phyloP scores from a whole-genome alignment of 495 filamentous ascomycete genomes.

The Penicillium pancosmium region DNA sequence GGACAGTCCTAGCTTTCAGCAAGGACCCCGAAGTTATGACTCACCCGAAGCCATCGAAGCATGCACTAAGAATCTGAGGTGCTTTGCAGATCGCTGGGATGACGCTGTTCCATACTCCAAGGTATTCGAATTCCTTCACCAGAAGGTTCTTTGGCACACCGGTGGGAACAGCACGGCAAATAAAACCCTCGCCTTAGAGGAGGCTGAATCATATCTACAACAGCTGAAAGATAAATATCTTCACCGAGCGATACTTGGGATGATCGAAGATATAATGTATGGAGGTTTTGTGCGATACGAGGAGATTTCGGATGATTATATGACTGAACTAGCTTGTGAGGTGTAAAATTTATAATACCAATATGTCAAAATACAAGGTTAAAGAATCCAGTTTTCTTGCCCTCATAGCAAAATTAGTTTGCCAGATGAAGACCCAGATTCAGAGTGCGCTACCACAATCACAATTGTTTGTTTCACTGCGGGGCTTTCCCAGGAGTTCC shows the following conservation, averaged over 20 bases:
- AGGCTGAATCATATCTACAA: slow-evolving; percentile 23
- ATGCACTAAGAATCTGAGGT: slow-evolving; percentile 26
- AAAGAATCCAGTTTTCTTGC: not conserved
- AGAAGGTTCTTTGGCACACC: slow-evolving; percentile 13
- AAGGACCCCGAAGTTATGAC: slow-evolving; percentile 8
- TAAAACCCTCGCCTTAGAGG: slow-evolving; percentile 10
- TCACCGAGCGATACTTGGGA: slow-evolving; percentile 32
- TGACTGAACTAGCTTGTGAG: slow-evolving; percentile 10
- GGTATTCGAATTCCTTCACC: slow-evolving; percentile 27
- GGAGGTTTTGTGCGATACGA: slow-evolving; percentile 16
- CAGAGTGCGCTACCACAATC: slow-evolving; percentile 22
- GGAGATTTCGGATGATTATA: slow-evolving; percentile 10
- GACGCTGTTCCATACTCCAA: slow-evolving; percentile 32
- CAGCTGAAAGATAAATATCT: slow-evolving; percentile 33
- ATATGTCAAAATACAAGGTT: not conserved
- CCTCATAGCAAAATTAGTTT: slow-evolving; percentile 30
- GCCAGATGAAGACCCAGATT: slow-evolving; percentile 21
- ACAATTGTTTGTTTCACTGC: slow-evolving; percentile 34
- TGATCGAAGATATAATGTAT: slow-evolving; percentile 39
- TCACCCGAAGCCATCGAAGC: slow-evolving; percentile 27
- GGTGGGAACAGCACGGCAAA: not conserved
- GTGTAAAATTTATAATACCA: slow-evolving; percentile 4
- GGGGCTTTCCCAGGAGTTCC: slow-evolving; percentile 37
- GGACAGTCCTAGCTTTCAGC: slow-evolving; percentile 7
- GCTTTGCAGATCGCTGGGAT: slow-evolving; percentile 31